A percentile compares a stretch with the other conserved stretches of the same genome.
phyloP scores from a whole-genome alignment of 108 stramenopile genomes.

The Stephanodiscus minutulus region DNA sequence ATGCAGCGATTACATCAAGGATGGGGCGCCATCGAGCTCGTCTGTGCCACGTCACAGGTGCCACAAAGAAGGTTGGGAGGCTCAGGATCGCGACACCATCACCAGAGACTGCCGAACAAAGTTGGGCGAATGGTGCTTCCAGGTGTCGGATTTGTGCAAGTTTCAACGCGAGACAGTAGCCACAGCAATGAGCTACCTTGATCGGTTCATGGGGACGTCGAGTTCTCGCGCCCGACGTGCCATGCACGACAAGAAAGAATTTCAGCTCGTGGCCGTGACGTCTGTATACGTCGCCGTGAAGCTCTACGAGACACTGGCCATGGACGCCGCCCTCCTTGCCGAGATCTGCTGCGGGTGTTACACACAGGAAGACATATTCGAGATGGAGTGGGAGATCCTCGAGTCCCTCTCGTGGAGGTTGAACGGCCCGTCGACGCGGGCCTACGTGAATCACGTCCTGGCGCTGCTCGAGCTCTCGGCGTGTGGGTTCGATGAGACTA shows the following conservation, averaged over 20 bases:
- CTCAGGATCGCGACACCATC: neutral
- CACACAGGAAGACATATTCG: conserved; percentile 51
- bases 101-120: conserved; percentile 8
- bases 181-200: conserved; percentile 54
- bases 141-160: conserved; percentile 48
- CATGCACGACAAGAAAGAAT: conserved; percentile 23
- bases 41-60: too few relatives aligned
- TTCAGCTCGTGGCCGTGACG: conserved; percentile 60
- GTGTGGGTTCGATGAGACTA: neutral
- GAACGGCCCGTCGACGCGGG: conserved; percentile 23
- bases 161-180: conserved; percentile 64
- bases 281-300: conserved; percentile 62
- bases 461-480: neutral
- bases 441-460: conserved; percentile 30
- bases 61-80: too few relatives aligned
- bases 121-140: conserved; percentile 63
- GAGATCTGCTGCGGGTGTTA: conserved; percentile 52
- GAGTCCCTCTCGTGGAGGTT: conserved; percentile 44
- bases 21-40: neutral
- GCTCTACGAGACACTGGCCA: conserved; percentile 53
- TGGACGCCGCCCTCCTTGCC: conserved; percentile 51
- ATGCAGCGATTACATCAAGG: neutral
- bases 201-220: conserved; percentile 51
- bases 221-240: conserved; percentile 11
- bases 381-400: conserved; percentile 50